phyloP scores from a whole-genome alignment of 2,329 filamentous ascomycete genomes.

The Microcyclospora tardicrescens region DNA sequence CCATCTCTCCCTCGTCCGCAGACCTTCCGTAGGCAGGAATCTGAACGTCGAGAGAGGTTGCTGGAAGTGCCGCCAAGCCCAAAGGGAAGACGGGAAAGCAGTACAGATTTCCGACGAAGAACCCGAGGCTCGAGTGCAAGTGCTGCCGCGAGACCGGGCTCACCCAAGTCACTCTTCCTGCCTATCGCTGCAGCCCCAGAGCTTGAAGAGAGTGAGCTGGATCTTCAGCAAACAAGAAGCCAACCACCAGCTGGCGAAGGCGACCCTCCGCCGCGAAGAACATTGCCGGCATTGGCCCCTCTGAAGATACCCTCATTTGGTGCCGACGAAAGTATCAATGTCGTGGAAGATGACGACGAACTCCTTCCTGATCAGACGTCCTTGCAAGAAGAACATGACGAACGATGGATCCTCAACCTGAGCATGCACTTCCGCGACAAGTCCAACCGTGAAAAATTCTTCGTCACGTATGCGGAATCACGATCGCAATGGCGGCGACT shows the following conservation, averaged over 20 bases:
- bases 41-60: slow-evolving; percentile 63
- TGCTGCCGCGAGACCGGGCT: slow-evolving; percentile 28
- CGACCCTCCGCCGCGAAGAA: too few relatives aligned
- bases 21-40: slow-evolving; percentile 73
- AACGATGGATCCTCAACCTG: slow-evolving; percentile 79
- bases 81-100: slow-evolving; percentile 59
- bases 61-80: slow-evolving; percentile 50
- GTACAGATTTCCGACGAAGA: slow-evolving; percentile 40
- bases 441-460: slow-evolving; percentile 92
- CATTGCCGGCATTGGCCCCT: slow-evolving; percentile 9
- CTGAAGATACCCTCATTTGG: slow-evolving; percentile 11
- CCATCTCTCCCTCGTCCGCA: slow-evolving; percentile 63
- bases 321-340: slow-evolving; percentile 5
- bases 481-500: slow-evolving; percentile 72
- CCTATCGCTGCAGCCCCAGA: slow-evolving; percentile 29
- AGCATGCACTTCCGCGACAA: slow-evolving; percentile 97
- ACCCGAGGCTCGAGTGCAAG: slow-evolving; percentile 24
- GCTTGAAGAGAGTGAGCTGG: slow-evolving; percentile 1
- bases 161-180: slow-evolving; percentile 25
- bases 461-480: slow-evolving; percentile 80
- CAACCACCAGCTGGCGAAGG: slow-evolving; percentile 2
- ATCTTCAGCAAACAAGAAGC: slow-evolving; percentile 2
- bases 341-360: slow-evolving; percentile 21
- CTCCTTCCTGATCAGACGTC: slow-evolving; percentile 41
- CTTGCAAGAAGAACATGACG: slow-evolving; percentile 71